Percentiles rank a stretch among this genome's conserved stretches.
Evolutionary conservation across 768 basidiomycete genomes (phyloP).

Genomic region (Pleurotus tuoliensis): DNA sequence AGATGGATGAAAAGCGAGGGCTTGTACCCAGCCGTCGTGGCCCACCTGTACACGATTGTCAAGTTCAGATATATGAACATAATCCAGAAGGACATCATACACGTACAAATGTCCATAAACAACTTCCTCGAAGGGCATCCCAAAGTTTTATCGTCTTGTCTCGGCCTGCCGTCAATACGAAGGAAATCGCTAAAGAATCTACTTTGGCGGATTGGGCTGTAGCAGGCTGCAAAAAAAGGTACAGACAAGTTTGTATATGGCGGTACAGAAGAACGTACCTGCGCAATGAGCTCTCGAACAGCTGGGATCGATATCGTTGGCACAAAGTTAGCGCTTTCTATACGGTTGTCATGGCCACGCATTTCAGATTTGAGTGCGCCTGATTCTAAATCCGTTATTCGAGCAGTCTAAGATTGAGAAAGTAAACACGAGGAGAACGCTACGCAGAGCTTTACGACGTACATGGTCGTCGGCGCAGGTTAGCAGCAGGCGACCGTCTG

Average conservation of each 20-base stretch:
- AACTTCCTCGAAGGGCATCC: slow-evolving; percentile 82
- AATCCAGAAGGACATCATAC: slow-evolving; percentile 1
- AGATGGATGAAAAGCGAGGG: slow-evolving; percentile 83
- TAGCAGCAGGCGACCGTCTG: slow-evolving; percentile 70
- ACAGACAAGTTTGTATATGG: neutral
- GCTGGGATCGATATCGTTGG: slow-evolving; percentile 53
- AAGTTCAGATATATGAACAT: slow-evolving; percentile 8
- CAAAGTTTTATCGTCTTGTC: slow-evolving; percentile 92
- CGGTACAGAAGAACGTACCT: neutral
- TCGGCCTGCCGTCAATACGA: slow-evolving; percentile 78
- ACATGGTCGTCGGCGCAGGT: slow-evolving; percentile 91
- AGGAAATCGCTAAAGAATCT: slow-evolving; percentile 23
- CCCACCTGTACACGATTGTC: slow-evolving; percentile 41
- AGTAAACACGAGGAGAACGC: too few relatives aligned
- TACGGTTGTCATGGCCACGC: slow-evolving; percentile 68
- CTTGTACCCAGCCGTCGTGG: slow-evolving; percentile 90
- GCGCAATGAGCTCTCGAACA: slow-evolving; percentile 57
- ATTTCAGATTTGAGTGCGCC: slow-evolving; percentile 65
- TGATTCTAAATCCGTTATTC: slow-evolving; percentile 58
- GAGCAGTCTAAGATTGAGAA: slow-evolving; percentile 52
- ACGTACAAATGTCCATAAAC: slow-evolving; percentile 70
- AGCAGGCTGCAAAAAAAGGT: neutral
- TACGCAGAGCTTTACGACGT: slow-evolving; percentile 23
- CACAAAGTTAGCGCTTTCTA: slow-evolving; percentile 67
- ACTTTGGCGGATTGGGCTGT: slow-evolving; percentile 6